Conservation (phyloP, 768 basidiomycete species). For the Austroboletus eburneus region DNA sequence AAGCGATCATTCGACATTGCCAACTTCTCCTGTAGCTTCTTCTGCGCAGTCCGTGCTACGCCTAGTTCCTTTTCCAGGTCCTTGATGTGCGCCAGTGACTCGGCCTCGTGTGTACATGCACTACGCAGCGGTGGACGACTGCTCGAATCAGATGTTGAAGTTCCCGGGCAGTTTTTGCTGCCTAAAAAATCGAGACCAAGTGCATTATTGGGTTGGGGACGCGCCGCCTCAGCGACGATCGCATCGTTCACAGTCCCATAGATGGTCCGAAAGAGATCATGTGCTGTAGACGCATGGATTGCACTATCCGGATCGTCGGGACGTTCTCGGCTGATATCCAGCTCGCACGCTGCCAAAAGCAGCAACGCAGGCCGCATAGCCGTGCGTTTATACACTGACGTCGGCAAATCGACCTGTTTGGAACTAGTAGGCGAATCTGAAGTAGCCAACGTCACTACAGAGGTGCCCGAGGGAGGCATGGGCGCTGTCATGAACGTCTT, state of each 20-base stretch:
- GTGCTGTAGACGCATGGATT: slow-evolving; percentile 19
- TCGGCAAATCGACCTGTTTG: slow-evolving; percentile 1
- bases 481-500: slow-evolving; percentile 11
- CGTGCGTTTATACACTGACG: slow-evolving; percentile 11
- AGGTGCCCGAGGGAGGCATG: slow-evolving; percentile 6
- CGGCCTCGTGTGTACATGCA: background rate
- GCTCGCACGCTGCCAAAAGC: slow-evolving; percentile 30
- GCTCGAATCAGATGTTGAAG: slow-evolving; percentile 1
- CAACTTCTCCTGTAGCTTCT: slow-evolving; percentile 19
- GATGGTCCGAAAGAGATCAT: slow-evolving; percentile 29
- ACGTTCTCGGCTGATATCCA: slow-evolving; percentile 30
- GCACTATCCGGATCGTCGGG: slow-evolving; percentile 17
- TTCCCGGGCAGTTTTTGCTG: background rate
- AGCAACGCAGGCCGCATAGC: slow-evolving; percentile 27
- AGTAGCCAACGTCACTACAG: slow-evolving; percentile 6
- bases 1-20: slow-evolving; percentile 12
- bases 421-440: slow-evolving; percentile 6
- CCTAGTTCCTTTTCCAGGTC: slow-evolving; percentile 25
- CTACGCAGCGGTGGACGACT: background rate
- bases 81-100: slow-evolving; percentile 12
- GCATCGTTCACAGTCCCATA: slow-evolving; percentile 24
- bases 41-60: slow-evolving; percentile 10
- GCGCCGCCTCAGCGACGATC: slow-evolving; percentile 15
- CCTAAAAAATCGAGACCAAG: slow-evolving; percentile 26
- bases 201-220: slow-evolving; percentile 14